phyloP scores from a whole-genome alignment of 805 yeast species.

The Ogataea dorogensis region DNA sequence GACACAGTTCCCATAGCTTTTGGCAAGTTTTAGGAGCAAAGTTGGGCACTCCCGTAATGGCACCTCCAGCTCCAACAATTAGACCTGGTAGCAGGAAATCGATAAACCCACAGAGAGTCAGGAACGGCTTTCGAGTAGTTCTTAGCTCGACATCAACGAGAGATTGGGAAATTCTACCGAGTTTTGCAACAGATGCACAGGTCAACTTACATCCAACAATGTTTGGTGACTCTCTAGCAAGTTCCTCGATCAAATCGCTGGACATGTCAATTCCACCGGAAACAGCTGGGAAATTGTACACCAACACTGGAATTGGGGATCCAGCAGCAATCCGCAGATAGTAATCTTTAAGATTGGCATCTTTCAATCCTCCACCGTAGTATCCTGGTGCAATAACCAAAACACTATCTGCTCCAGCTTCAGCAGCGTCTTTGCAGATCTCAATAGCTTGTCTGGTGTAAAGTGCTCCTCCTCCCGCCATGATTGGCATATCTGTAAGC shows the following conservation, averaged over 20 bases:
- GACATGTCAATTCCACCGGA: slow-evolving; percentile 32
- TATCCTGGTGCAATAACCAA: slow-evolving; percentile 37
- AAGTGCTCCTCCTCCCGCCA: slow-evolving; percentile 35
- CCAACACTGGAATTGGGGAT: slow-evolving; percentile 36
- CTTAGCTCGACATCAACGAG: slow-evolving; percentile 4
- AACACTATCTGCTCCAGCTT: slow-evolving; percentile 37
- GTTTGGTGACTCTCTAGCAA: slow-evolving; percentile 12
- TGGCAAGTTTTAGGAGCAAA: slow-evolving; percentile 22
- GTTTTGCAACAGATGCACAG: slow-evolving; percentile 18
- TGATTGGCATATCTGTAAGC: slow-evolving; percentile 26
- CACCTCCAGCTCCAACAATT: slow-evolving; percentile 18
- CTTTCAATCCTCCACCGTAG: slow-evolving; percentile 34
- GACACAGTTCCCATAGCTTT: slow-evolving; percentile 15
- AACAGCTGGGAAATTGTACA: slow-evolving; percentile 40
- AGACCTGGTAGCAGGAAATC: slow-evolving; percentile 19
- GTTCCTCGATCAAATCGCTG: slow-evolving; percentile 14
- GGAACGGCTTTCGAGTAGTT: slow-evolving; percentile 13
- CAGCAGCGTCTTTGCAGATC: slow-evolving; percentile 27
- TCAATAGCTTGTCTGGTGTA: slow-evolving; percentile 30
- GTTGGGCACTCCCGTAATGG: slow-evolving; percentile 21
- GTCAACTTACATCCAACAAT: slow-evolving; percentile 19
- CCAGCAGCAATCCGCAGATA: slow-evolving; percentile 33
- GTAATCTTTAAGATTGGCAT: slow-evolving; percentile 34
- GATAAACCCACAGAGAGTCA: slow-evolving; percentile 18
- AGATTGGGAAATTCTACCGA: slow-evolving; percentile 17